Conservation (phyloP, 2,329 filamentous ascomycete species). For the Venturia asperata region DNA sequence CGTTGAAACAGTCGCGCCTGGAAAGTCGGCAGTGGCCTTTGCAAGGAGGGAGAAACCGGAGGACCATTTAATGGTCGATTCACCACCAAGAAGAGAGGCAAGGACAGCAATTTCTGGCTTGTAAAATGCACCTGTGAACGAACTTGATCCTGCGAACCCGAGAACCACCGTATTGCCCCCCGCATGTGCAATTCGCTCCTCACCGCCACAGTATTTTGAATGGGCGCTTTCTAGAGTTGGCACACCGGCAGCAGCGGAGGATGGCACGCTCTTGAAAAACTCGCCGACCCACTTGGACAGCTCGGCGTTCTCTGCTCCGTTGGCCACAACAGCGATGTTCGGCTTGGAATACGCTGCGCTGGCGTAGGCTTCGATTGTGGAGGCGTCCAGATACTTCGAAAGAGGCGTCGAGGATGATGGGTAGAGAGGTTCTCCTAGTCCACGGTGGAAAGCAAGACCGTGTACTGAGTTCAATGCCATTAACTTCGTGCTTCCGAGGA, state of each 20-base stretch:
- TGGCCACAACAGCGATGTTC: constrained; percentile 86
- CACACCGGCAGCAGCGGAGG: constrained; percentile 43
- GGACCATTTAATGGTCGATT: constrained; percentile 92
- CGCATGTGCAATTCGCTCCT: constrained; percentile 76
- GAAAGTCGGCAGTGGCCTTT: constrained; percentile 63
- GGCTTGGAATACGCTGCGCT: constrained; percentile 74
- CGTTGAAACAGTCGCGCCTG: constrained; percentile 62
- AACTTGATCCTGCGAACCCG: constrained; percentile 85
- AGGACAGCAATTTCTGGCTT: constrained; percentile 89
- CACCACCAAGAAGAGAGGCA: constrained; percentile 78
- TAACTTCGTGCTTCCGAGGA: constrained; percentile 55
- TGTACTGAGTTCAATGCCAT: constrained; percentile 84
- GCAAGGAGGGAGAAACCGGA: constrained; percentile 84
- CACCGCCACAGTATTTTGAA: constrained; percentile 87
- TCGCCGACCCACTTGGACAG: constrained; percentile 85
- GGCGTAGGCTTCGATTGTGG: constrained; percentile 68
- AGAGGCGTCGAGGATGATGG: constrained; percentile 65
- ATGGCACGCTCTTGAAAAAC: constrained; percentile 73
- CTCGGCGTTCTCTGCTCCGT: constrained; percentile 69
- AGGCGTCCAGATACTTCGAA: constrained; percentile 72
- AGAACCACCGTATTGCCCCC: constrained; percentile 78
- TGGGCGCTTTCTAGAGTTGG: constrained; percentile 53
- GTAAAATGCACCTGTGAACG: constrained; percentile 62
- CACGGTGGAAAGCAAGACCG: constrained; percentile 82
- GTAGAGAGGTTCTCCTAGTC: constrained; percentile 73